Evolutionary conservation across 257 asterid species (phyloP), one percentile per base, ranked within the genome.

Genomic region (Euphrasia confusa): DNA sequence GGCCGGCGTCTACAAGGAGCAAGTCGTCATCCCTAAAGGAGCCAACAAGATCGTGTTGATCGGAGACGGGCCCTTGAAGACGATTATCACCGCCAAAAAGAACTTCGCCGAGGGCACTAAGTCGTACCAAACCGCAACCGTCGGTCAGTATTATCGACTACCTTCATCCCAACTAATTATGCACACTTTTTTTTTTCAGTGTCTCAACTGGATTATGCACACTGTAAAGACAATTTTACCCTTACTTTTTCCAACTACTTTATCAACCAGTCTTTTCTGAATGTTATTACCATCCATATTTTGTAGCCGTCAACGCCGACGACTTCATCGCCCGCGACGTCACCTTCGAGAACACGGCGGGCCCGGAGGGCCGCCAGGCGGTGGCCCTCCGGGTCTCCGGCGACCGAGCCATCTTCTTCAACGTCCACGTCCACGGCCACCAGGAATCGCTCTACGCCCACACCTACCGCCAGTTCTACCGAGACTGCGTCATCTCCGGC

Each of bases 361-460:
- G 94, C 0, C 30, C 81, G 0, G 55, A n/a, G 0, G 75, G 69
- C 26, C 74, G 73, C 68, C 91, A 83, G 33, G 96, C 96, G 0
- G 86, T 85, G 10, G 96, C 96, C 9, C 74, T 88, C 13, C 76
- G 90, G 0, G 79, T 72, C 11, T 68, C 80, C 3, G 84, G 74
- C 0, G 94, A 88, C 58, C 13, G 59, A 0, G 65, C 75, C 40
- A 60, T 85, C 57, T 30, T 84, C 75, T 57, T 37, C 76, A 83
- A 88, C 65, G 80, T 81, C 68, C 61, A 53, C 44, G 71, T 87
- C 9, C 82, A 74, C 35, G 94, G 80, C 2, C 63, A 57, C 57
- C 95, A 87, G 30, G 83, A 87, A 79, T 80, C 86, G 6, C 86
- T 87, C 53, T 84, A 78, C 53, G 71, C 76, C 63, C 84, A 81